phyloP scores from a whole-genome alignment of 148 eudicot genomes.

The Pharnaceum exiguum region DNA sequence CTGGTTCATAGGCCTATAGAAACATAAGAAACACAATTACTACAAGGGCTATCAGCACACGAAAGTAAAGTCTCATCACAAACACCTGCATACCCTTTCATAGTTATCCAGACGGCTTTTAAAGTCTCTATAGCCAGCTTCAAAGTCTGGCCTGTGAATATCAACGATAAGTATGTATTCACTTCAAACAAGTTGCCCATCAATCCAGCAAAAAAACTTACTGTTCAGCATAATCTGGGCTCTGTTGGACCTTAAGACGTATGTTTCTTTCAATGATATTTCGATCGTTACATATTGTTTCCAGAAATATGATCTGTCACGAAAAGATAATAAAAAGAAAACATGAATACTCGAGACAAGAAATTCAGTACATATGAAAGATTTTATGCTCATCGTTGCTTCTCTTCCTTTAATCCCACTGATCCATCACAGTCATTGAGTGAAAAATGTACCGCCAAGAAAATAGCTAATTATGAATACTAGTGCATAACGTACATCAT shows the following conservation, averaged over 20 bases:
- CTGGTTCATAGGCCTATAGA: slow-evolving; percentile 86
- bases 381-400: no score
- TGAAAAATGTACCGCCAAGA: no score
- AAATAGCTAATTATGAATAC: no score
- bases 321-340: neutral
- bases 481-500: no score
- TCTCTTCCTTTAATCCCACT: no score
- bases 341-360: neutral
- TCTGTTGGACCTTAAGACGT: slow-evolving; percentile 97
- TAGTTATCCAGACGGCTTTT: slow-evolving; percentile 80
- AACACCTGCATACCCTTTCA: slow-evolving; percentile 58
- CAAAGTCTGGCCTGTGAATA: slow-evolving; percentile 77
- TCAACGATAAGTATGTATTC: neutral
- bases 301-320: slow-evolving; percentile 85
- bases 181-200: neutral
- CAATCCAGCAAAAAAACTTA: slow-evolving; percentile 29
- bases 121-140: slow-evolving; percentile 95
- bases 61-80: slow-evolving; percentile 2
- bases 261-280: slow-evolving; percentile 88
- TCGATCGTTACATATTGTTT: slow-evolving; percentile 78
- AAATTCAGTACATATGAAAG: neutral
- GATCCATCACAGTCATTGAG: no score
- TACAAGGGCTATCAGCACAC: neutral
- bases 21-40: slow-evolving; percentile 4
- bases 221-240: slow-evolving; percentile 99